Conservation (phyloP, 2,329 filamentous ascomycete species). For the Simplicillium aogashimaense region DNA sequence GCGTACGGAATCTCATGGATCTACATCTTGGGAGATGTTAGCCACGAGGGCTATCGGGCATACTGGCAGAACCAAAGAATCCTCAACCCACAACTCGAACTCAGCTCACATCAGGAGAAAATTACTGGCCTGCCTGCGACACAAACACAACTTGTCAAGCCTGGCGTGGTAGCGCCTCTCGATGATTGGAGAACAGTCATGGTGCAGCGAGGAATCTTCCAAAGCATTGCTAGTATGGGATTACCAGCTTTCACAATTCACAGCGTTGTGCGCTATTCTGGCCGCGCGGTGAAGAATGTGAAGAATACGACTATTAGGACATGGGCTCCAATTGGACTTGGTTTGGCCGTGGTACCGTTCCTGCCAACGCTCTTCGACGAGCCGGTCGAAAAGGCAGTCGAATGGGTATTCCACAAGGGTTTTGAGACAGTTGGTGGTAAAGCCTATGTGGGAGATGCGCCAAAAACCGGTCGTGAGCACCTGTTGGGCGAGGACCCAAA, state of each 20-base stretch:
- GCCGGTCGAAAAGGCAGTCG: constrained; percentile 84
- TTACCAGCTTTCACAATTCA: constrained; percentile 91
- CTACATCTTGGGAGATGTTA: constrained; percentile 84
- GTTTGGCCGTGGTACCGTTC: constrained; percentile 69
- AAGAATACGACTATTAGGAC: constrained; percentile 71
- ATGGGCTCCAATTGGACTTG: constrained; percentile 84
- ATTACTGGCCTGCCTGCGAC: constrained; percentile 31
- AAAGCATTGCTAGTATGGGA: constrained; percentile 86
- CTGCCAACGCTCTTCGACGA: constrained; percentile 80
- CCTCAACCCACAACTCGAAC: constrained; percentile 55
- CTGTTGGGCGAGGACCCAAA: constrained; percentile 30
- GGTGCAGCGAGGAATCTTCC: constrained; percentile 84
- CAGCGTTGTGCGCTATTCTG: constrained; percentile 82
- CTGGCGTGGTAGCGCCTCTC: constrained; percentile 51
- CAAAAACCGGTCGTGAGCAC: constrained; percentile 39
- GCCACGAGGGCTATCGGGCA: constrained; percentile 89
- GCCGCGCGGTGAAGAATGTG: constrained; percentile 69
- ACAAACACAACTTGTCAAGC: constrained; percentile 17
- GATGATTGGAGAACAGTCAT: constrained; percentile 90
- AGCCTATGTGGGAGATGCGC: constrained; percentile 43
- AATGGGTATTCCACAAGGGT: constrained; percentile 79
- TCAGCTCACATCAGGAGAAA: constrained; percentile 39
- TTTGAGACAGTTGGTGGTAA: constrained; percentile 64
- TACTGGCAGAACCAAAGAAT: constrained; percentile 77
- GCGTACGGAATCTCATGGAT: constrained; percentile 91